A percentile compares a stretch with the other conserved stretches of the same genome.
Evolutionary conservation across 208 protist genomes (phyloP).

Genomic region (Spongospora subterranea): DNA sequence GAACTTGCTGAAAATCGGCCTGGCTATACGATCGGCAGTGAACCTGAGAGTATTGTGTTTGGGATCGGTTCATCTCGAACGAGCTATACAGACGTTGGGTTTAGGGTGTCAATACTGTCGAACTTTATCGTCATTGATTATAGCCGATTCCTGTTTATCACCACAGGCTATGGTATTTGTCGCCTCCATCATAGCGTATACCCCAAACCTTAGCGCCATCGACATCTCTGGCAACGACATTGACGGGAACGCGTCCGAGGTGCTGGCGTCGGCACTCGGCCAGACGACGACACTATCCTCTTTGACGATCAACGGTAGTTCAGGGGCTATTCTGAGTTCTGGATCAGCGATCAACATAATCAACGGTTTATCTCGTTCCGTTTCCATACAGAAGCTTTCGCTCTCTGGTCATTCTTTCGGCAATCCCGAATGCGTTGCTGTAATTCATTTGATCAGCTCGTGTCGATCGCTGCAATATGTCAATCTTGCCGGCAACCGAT

Average conservation of each 20-base stretch:
- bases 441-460: background rate
- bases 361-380: background rate
- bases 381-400: background rate
- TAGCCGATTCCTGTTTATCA: background rate
- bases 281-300: background rate
- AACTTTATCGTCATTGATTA: background rate
- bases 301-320: background rate
- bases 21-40: background rate
- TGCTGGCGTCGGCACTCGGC: background rate
- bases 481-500: slow-evolving; percentile 17
- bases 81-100: background rate
- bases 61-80: background rate
- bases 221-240: background rate
- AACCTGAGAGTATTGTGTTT: background rate
- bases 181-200: slow-evolving; percentile 13
- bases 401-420: background rate
- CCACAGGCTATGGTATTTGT: background rate
- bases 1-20: background rate
- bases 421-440: background rate
- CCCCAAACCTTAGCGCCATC: background rate
- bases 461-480: background rate
- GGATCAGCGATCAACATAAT: background rate
- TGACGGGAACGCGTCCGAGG: background rate
- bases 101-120: background rate
- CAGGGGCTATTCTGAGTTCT: background rate